A percentile compares a stretch with the other conserved stretches of the same genome.
These are phyloP conservation scores for Echinosophora koreensis DNA, from an alignment of 306 rosid species.

Conservation along the genomic window DNA sequence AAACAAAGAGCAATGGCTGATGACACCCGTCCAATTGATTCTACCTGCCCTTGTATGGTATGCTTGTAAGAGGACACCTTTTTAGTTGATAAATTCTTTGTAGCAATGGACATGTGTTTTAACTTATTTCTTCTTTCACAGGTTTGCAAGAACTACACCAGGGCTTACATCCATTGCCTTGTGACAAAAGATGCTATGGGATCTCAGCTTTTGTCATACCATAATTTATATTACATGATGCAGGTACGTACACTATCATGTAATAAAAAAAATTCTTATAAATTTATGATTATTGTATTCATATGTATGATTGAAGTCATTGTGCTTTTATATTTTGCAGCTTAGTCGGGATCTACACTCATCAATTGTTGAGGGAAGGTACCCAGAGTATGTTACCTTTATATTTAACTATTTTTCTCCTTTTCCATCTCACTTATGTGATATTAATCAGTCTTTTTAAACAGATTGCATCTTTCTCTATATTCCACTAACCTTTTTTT, in stretches of 20 bases:
- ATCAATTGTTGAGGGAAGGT: constrained; percentile 79
- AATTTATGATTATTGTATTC: constrained; percentile 10
- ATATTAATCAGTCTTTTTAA: constrained; percentile 1
- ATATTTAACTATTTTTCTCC: constrained; percentile 3
- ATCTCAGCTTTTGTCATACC: constrained; percentile 96
- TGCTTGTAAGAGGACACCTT: constrained; percentile 38
- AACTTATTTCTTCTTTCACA: constrained; percentile 48
- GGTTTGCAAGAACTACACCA: constrained; percentile 91
- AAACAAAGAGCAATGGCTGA: constrained; percentile 87
- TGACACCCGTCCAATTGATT: constrained; percentile 92
- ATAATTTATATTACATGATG: constrained; percentile 90
- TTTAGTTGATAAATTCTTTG: constrained; percentile 32
- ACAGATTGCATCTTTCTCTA: constrained; percentile 35
- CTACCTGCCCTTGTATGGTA: constrained; percentile 93
- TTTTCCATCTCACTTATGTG: constrained; percentile 16
- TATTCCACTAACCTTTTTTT: constrained; percentile 24
- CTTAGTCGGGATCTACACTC: constrained; percentile 87
- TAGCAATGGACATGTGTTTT: constrained; percentile 38
- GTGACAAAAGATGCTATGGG: constrained; percentile 99
- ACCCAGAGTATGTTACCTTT: constrained; percentile 78
- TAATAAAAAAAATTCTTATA: constrained; percentile 11
- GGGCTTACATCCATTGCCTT: constrained; percentile 96
- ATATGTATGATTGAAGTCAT: constrained; percentile 23
- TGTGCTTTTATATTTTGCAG: constrained; percentile 58
- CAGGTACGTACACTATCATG: constrained; percentile 61